Evolutionary conservation across 305 asterid genomes (phyloP).

Genomic region (Caryopteris hybrid): DNA sequence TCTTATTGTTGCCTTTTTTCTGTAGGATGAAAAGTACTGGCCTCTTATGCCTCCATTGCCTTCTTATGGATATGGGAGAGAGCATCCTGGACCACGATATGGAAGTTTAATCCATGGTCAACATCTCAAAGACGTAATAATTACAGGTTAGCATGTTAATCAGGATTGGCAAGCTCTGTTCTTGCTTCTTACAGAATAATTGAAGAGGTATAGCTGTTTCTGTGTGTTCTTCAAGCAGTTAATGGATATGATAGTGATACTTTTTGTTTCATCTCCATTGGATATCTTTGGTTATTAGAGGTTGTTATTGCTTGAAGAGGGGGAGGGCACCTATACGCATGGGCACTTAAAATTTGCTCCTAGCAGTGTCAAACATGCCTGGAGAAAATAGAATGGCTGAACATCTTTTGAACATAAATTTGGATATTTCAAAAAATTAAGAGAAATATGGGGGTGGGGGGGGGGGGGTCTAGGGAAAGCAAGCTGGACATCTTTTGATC

Average conservation of each 20-base stretch:
- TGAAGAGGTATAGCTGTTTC: background rate
- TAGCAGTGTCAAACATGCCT: too few relatives aligned
- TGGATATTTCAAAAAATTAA: too few relatives aligned
- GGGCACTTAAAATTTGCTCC: too few relatives aligned
- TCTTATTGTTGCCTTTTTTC: constrained; percentile 6
- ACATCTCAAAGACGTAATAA: constrained; percentile 79
- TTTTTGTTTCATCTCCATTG: background rate
- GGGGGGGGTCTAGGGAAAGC: too few relatives aligned
- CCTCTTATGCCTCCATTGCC: constrained; percentile 99
- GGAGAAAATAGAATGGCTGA: too few relatives aligned
- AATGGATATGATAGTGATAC: background rate
- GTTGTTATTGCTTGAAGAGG: background rate
- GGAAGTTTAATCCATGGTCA: constrained; percentile 97
- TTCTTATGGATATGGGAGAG: constrained; percentile 92
- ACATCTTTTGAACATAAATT: background rate
- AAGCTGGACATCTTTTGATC: too few relatives aligned
- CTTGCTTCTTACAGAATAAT: background rate
- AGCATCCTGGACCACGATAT: constrained; percentile 91
- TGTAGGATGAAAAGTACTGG: constrained; percentile 84
- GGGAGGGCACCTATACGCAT: background rate
- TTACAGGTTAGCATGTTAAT: constrained; percentile 55
- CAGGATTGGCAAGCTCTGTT: background rate
- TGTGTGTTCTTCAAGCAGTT: background rate
- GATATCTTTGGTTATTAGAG: background rate
- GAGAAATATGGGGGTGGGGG: too few relatives aligned